Conservation (phyloP, 306 rosid genomes). For the Lathyrus oleraceus region DNA sequence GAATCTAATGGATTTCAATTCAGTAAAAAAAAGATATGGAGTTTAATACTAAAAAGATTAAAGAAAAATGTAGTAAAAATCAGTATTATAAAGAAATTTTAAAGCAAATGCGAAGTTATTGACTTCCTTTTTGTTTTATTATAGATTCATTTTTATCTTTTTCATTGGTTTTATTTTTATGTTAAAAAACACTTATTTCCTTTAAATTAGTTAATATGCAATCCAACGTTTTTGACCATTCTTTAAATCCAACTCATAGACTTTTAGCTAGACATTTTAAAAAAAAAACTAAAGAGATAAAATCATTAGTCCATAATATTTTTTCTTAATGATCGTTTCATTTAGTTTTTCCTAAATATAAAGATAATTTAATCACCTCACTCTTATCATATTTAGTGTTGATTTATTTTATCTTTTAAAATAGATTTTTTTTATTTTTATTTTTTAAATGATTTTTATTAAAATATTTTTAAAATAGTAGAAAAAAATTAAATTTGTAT, state of each 20-base stretch:
- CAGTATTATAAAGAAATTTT: not conserved
- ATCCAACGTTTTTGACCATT: not conserved
- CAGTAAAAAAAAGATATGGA: not conserved
- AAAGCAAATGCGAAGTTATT: not conserved
- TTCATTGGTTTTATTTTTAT: too few relatives aligned
- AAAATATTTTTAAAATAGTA: too few relatives aligned
- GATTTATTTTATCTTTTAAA: too few relatives aligned
- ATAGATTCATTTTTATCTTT: not conserved
- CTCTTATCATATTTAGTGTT: too few relatives aligned
- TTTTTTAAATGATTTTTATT: too few relatives aligned
- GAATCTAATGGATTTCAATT: not conserved
- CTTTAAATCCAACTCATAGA: not conserved
- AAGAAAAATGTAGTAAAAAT: not conserved
- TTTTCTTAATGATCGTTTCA: too few relatives aligned
- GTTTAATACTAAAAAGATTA: not conserved
- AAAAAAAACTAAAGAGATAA: not conserved
- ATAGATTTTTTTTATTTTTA: too few relatives aligned
- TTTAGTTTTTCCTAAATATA: too few relatives aligned
- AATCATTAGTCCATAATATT: not conserved
- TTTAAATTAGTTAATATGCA: not conserved
- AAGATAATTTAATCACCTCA: too few relatives aligned
- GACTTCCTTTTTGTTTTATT: not conserved
- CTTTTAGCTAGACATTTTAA: not conserved
- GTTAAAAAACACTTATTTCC: not conserved
- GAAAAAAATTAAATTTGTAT: too few relatives aligned